Base-by-base conservation (phyloP, 352 stramenopile genomes). In the Phytophthora constricta region DNA sequence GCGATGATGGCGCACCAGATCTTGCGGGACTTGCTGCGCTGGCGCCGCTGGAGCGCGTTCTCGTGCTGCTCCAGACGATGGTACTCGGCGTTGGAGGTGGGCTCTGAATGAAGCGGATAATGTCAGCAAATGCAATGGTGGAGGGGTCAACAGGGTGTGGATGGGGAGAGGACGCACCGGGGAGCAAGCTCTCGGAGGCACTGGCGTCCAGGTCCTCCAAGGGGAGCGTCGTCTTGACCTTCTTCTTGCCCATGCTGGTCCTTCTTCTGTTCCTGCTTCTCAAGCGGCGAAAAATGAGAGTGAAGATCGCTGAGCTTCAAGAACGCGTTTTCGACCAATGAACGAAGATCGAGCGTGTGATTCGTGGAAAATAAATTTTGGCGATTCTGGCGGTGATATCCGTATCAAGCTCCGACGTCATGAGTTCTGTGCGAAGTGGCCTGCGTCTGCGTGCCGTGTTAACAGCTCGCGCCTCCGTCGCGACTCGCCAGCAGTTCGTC, bases 1-100 rank as follows among this genome's bases (percentile, higher is more conserved):
- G 84, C 80, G 33, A 94, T 84, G 67, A 96, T 93, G 25, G 86
- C 86, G 66, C 84, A 95, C 86, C 86, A 96, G 42, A 92, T 82
- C 42, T 82, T 88, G 26, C 79, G 73, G 23, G 86, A 86, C 63
- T 91, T 89, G 71, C 59, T 82, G 46, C 85, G 82, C 45, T 83
- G 78, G 13, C 74, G 85, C 27, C 84, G 62, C 26, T 82, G 51
- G 34, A 73, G 74, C 5, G 76, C 70, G 31, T 47, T 84, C 41
- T 84, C 68, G 17, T 81, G 74, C 17, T 62, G 57, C 23, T 75
- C 70, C 51, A 75, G 60, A 23, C 41, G 64, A 45, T 72, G 72
- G 19, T 82, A 73, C 27, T 73, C 62, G 8, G 62, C 39, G 22
- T 76, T 57, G 4, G 64, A 73, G 46, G 60, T 69, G 22, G 26